Percentiles rank a stretch among this genome's conserved stretches.
These are phyloP conservation scores for Diplodia corticola DNA, from an alignment of 2,329 filamentous ascomycete genomes.

Conservation along the genomic window DNA sequence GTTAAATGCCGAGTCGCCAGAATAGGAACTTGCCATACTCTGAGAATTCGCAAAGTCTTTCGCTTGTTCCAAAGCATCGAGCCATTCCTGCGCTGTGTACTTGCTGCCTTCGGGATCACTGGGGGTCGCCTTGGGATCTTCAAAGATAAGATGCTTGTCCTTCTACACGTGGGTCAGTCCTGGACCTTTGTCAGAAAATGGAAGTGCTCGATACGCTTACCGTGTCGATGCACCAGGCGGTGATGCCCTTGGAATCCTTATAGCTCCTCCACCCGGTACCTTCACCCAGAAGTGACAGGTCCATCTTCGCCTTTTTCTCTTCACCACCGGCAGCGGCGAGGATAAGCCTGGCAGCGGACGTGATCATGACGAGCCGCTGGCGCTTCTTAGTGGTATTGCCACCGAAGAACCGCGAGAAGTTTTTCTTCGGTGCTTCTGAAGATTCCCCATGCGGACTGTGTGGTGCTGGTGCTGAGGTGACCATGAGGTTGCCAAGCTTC, in stretches of 20 bases:
- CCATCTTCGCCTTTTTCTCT: constrained; percentile 92
- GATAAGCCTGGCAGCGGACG: constrained; percentile 84
- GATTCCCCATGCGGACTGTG: constrained; percentile 67
- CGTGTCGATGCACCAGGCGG: constrained; percentile 87
- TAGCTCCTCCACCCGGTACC: constrained; percentile 79
- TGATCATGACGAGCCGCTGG: constrained; percentile 91
- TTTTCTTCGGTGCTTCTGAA: constrained; percentile 70
- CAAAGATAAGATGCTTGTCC: constrained; percentile 89
- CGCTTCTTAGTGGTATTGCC: constrained; percentile 89
- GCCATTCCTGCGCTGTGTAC: constrained; percentile 82
- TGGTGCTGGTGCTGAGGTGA: constrained; percentile 74
- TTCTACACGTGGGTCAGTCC: constrained; percentile 54
- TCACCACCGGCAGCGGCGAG: constrained; percentile 89
- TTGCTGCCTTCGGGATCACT: constrained; percentile 64
- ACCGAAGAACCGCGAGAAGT: constrained; percentile 91
- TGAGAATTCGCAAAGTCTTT: constrained; percentile 80
- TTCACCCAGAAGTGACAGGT: constrained; percentile 76
- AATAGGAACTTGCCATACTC: constrained; percentile 65
- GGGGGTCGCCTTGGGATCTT: constrained; percentile 77
- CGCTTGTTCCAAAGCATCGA: constrained; percentile 83
- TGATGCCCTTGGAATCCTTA: constrained; percentile 82
- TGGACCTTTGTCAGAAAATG: not conserved
- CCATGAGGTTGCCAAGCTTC: constrained; percentile 87
- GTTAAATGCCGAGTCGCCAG: constrained; percentile 50
- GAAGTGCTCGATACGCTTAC: constrained; percentile 58